Evolutionary conservation across 2,329 filamentous ascomycete species (phyloP).

Genomic region (Fusarium papillatum): DNA sequence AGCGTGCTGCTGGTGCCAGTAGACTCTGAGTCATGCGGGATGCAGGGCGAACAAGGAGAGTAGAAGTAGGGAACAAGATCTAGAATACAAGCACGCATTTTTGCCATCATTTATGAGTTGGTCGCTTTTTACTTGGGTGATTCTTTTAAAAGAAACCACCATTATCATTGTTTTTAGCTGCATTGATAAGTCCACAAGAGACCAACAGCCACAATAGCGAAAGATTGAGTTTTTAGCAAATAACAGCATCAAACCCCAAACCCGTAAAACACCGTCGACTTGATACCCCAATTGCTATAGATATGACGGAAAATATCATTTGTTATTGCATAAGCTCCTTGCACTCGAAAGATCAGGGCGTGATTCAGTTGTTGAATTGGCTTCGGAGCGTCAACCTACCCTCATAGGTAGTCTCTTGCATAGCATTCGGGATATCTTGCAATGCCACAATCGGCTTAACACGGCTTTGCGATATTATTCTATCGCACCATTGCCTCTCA

Average conservation of each 20-base stretch:
- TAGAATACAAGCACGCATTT: background rate
- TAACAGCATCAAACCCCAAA: background rate
- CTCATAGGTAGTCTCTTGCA: background rate
- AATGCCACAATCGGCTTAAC: background rate
- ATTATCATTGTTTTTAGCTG: too few species aligned
- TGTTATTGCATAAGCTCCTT: background rate
- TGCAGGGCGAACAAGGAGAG: background rate
- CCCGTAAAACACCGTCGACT: background rate
- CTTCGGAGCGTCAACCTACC: background rate
- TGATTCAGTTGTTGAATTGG: background rate
- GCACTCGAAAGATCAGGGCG: background rate
- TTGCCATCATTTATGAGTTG: background rate
- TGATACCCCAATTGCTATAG: background rate
- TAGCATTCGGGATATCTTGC: too few species aligned
- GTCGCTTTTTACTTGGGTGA: accelerated
- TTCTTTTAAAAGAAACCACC: background rate
- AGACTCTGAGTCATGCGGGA: background rate
- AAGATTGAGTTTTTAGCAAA: accelerated
- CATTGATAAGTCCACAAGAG: too few species aligned
- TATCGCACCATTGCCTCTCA: background rate
- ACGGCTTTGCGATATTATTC: background rate
- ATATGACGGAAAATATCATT: background rate
- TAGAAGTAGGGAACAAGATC: background rate
- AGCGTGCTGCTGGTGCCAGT: background rate
- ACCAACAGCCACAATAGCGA: too few species aligned